Conservation (phyloP, 768 basidiomycete species). For the Boletus reticulatus region DNA sequence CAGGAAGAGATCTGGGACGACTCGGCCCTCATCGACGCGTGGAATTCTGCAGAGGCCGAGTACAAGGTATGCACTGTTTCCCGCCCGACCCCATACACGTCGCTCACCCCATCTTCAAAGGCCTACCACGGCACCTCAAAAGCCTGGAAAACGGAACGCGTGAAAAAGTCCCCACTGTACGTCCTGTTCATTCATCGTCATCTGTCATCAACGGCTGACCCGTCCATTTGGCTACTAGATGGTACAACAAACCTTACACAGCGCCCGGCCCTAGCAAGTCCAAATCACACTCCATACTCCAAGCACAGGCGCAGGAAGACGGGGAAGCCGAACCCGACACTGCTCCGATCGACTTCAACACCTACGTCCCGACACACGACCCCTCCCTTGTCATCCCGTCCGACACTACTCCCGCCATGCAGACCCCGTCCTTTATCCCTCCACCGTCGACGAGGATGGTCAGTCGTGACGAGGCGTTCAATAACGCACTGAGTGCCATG, state of each 20-base stretch:
- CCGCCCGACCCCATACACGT: background rate
- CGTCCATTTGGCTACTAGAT: constrained; percentile 40
- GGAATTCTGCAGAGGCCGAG: constrained; percentile 82
- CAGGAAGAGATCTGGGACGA: constrained; percentile 86
- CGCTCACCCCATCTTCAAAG: constrained; percentile 28
- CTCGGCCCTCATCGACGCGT: constrained; percentile 76
- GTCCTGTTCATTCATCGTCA: constrained; percentile 24
- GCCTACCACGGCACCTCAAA: constrained; percentile 67
- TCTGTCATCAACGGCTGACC: background rate
- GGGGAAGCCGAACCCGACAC: constrained; percentile 46
- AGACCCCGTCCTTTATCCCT: constrained; percentile 29
- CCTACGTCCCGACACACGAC: constrained; percentile 69
- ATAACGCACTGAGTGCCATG: constrained; percentile 72
- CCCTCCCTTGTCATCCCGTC: constrained; percentile 52
- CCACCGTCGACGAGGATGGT: constrained; percentile 39
- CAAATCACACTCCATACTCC: background rate
- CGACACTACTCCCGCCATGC: background rate
- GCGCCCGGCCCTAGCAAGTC: constrained; percentile 7
- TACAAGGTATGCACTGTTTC: constrained; percentile 48
- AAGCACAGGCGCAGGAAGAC: background rate
- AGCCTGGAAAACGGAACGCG: constrained; percentile 65
- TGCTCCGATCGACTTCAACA: constrained; percentile 63
- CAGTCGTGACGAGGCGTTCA: constrained; percentile 73
- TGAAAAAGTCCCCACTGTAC: constrained; percentile 73
- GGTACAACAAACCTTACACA: constrained; percentile 66